Conservation (phyloP, 2,329 filamentous ascomycete species). For the Ophiostoma ulmi region DNA sequence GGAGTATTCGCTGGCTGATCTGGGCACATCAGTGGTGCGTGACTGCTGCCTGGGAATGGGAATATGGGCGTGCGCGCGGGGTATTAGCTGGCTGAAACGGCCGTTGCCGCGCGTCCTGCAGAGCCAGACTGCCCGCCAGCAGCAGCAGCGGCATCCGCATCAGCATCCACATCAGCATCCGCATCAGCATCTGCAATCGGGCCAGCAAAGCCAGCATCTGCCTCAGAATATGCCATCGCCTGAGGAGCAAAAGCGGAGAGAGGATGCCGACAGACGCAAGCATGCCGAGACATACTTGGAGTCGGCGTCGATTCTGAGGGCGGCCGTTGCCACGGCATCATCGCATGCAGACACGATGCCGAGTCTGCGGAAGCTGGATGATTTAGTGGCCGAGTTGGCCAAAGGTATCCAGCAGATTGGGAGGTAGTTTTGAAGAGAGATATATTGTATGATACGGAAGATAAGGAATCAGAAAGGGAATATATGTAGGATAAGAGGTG, state of each 20-base stretch:
- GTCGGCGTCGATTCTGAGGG: conserved; percentile 12
- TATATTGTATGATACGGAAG: background rate
- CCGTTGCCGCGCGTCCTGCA: conserved; percentile 11
- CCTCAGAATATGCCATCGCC: background rate
- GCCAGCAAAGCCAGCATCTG: background rate
- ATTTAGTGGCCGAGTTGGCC: background rate
- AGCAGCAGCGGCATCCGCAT: background rate
- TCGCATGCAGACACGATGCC: conserved; percentile 21
- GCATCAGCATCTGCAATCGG: background rate
- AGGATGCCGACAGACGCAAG: background rate
- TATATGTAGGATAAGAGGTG: background rate
- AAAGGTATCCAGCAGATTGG: conserved; percentile 6
- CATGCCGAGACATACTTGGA: conserved; percentile 17
- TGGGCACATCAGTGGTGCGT: conserved; percentile 26
- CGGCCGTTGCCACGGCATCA: conserved; percentile 18
- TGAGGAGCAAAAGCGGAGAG: background rate
- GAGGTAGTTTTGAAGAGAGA: background rate
- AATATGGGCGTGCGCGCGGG: conserved; percentile 17
- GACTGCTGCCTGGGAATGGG: conserved; percentile 25
- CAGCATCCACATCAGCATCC: background rate
- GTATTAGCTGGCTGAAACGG: background rate
- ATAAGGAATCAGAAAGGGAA: background rate
- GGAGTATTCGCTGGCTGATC: conserved; percentile 23
- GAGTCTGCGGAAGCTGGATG: background rate
- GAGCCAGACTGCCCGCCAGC: background rate